phyloP scores from a whole-genome alignment of 345 rosid species.

The Bretschneidera sinensis region DNA sequence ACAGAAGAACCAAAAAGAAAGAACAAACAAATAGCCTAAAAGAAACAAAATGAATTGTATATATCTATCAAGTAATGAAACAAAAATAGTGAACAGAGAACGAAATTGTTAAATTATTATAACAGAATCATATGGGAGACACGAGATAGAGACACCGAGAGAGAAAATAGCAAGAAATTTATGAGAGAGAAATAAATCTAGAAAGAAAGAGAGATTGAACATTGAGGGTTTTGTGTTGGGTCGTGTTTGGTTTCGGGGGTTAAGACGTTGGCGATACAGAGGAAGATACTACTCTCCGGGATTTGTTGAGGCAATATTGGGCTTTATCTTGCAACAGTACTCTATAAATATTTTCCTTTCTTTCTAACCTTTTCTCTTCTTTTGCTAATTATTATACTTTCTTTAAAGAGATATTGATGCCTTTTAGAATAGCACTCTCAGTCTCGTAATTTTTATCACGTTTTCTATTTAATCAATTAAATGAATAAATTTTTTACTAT shows the following conservation, averaged over 20 bases:
- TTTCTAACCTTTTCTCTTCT: too few species aligned
- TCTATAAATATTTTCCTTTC: too few species aligned
- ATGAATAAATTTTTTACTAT: too few species aligned
- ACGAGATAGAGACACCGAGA: neutral
- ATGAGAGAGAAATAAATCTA: neutral
- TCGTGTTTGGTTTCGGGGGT: neutral
- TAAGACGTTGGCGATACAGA: neutral
- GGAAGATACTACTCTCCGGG: too few species aligned
- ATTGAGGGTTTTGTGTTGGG: neutral
- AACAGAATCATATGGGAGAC: neutral
- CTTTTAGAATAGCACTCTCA: too few species aligned
- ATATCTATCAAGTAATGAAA: constrained; percentile 3
- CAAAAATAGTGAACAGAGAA: neutral
- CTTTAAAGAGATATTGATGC: too few species aligned
- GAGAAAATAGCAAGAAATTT: constrained; percentile 8
- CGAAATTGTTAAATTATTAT: neutral
- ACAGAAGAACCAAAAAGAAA: constrained; percentile 11
- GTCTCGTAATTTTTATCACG: too few species aligned
- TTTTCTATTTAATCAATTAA: too few species aligned
- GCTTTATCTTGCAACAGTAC: too few species aligned
- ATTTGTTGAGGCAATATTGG: too few species aligned
- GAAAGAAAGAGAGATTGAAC: neutral
- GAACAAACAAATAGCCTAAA: constrained; percentile 1
- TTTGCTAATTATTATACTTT: too few species aligned
- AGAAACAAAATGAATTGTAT: neutral